These are phyloP conservation scores for Plasmodium gaboni DNA, from an alignment of 169 alveolate species.

Conservation along the genomic window DNA sequence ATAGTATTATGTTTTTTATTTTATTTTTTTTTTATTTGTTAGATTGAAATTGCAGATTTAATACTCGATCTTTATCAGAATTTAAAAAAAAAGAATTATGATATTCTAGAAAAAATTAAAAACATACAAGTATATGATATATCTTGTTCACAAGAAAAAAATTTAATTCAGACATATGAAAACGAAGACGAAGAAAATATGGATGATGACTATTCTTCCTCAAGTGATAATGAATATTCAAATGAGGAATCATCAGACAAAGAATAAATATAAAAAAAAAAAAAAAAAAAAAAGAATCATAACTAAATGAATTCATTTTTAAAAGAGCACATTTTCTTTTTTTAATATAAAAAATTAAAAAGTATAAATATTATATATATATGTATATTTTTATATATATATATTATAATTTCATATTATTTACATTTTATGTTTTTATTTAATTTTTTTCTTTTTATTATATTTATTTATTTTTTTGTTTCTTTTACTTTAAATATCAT, in stretches of 20 bases:
- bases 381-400: too few relatives aligned
- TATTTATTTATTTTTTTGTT: too few relatives aligned
- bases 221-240: constrained; percentile 11
- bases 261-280: background rate
- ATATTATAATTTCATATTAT: too few relatives aligned
- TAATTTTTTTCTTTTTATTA: too few relatives aligned
- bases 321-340: too few relatives aligned
- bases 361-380: too few relatives aligned
- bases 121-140: constrained; percentile 34
- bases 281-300: too few relatives aligned
- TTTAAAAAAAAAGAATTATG: constrained; percentile 55
- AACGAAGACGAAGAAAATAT: constrained; percentile 13
- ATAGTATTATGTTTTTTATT: background rate
- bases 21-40: background rate
- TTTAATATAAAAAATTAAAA: too few relatives aligned
- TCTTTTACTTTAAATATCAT: too few relatives aligned
- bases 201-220: constrained; percentile 20
- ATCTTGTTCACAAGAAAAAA: constrained; percentile 21
- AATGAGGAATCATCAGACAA: constrained; percentile 1
- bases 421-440: too few relatives aligned
- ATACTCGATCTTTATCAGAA: constrained; percentile 49
- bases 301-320: too few relatives aligned
- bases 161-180: constrained; percentile 23
- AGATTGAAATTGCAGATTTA: constrained; percentile 71
- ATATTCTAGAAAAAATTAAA: constrained; percentile 41